Base-by-base conservation (phyloP, 257 asterid genomes). In the Verbena officinalis region DNA sequence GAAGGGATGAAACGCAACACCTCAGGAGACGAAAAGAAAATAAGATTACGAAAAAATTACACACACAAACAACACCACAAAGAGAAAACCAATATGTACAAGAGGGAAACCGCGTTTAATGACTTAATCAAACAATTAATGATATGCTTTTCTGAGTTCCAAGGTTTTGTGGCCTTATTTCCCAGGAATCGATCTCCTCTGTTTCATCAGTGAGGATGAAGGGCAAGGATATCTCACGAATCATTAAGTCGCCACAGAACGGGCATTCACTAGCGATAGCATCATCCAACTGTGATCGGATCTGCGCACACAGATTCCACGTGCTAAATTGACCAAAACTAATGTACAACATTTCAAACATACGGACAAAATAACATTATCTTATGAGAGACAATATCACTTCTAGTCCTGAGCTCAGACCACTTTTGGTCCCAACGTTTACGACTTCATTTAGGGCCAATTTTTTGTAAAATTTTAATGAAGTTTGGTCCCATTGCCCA, bases 181-280 rank as follows among this genome's bases (percentile, higher is more conserved):
- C 96, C 99, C 99, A 93, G 1, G 95, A 82, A 52, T 75, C 83
- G 13, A 79, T 75, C 74, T 83, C 95, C 19, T 83, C 89, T 14
- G 69, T 67, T 72, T 81, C 91, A 48, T 75, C 88, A 2, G 88
- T 78, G 55, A 53, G 86, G 75, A 88, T 72, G 75, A 90, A 93
- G 39, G 91, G 95, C 78, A 80, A 54, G 14, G 99, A 90, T 59
- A 90, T 83, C 75, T 93, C 97, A 23, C 76, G 91, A 74, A 93
- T 93, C 97, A 93, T 88, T 53, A 93, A 78, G 45, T 87, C 95
- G 9, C 99, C 97, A 73, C 99, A 90, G 62, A 75, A 93, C 1
- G 99, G 99, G 77, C 97, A 93, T 65, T 90, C 99, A 20, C 89
- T 93, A 31, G 96, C 97, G 61, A 93, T 82, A 66, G 95, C 92